A percentile compares a stretch with the other conserved stretches of the same genome.
Evolutionary conservation across 2,329 filamentous ascomycete species (phyloP).

Genomic region (Exserohilum turcica): DNA sequence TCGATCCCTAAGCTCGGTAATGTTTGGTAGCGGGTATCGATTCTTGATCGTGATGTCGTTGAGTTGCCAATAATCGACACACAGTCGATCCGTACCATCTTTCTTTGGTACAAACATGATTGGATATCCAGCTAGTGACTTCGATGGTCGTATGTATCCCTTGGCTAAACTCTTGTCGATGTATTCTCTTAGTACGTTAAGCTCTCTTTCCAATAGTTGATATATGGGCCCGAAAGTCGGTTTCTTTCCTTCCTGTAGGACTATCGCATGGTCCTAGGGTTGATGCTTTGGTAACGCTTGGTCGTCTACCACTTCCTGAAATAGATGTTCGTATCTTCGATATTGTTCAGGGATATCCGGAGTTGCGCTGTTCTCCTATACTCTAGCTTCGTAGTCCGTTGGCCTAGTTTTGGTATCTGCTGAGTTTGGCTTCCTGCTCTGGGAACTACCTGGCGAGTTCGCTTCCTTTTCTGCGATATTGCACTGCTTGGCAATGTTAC

Average conservation of each 20-base stretch:
- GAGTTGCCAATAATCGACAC: slow-evolving; percentile 1
- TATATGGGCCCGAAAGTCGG: too few species aligned
- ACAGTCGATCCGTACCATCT: background rate
- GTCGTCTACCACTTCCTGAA: background rate
- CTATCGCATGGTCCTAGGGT: slow-evolving; percentile 1
- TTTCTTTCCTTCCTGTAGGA: background rate
- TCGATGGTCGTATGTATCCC: background rate
- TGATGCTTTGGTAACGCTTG: slow-evolving; percentile 1
- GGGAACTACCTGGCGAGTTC: background rate
- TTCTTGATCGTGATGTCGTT: slow-evolving; percentile 13
- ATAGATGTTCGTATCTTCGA: background rate
- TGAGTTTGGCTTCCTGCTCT: background rate
- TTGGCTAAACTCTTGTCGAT: background rate
- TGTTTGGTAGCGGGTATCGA: slow-evolving; percentile 13
- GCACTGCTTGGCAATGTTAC: background rate
- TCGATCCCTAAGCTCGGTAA: slow-evolving; percentile 3
- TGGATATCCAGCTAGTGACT: background rate
- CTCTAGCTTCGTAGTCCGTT: background rate
- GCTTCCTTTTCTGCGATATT: background rate
- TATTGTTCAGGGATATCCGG: background rate
- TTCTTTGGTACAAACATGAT: slow-evolving; percentile 9
- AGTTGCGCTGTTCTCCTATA: background rate
- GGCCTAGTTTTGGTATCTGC: too few species aligned
- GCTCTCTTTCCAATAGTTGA: background rate
- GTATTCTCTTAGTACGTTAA: too few species aligned